phyloP scores from a whole-genome alignment of 352 stramenopile species.

The Phytophthora palmivora region DNA sequence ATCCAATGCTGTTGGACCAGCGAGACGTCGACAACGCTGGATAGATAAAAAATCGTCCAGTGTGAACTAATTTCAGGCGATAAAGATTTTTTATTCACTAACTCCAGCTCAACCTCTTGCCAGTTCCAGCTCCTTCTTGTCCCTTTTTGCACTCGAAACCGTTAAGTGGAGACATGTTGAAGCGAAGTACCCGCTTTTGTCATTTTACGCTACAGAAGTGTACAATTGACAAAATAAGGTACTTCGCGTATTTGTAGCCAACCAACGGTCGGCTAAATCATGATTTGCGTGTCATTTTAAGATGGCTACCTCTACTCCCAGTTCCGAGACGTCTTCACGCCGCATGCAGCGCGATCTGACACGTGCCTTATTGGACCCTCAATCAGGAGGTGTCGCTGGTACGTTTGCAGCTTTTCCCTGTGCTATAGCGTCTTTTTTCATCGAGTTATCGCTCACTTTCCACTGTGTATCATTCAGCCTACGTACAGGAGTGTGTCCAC shows the following conservation, averaged over 20 bases:
- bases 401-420: background rate
- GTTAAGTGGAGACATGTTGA: conserved; percentile 24
- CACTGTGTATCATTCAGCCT: conserved; percentile 38
- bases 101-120: too few relatives aligned
- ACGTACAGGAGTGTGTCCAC: conserved; percentile 81
- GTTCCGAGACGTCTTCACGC: conserved; percentile 3
- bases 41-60: background rate
- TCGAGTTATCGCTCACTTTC: conserved; percentile 5
- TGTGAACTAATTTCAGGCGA: too few relatives aligned
- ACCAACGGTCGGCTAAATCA: conserved; percentile 20
- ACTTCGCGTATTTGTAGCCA: too few relatives aligned
- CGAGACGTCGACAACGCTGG: conserved; percentile 1
- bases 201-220: conserved; percentile 19
- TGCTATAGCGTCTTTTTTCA: background rate
- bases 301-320: conserved; percentile 26
- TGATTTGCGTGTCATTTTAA: conserved; percentile 19
- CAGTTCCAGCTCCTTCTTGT: too few relatives aligned
- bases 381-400: conserved; percentile 42
- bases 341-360: conserved; percentile 41
- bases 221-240: too few relatives aligned
- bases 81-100: too few relatives aligned
- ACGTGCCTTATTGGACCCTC: conserved; percentile 33
- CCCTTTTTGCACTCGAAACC: background rate
- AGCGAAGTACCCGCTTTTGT: conserved; percentile 12
- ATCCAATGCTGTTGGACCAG: conserved; percentile 7